Evolutionary conservation across 768 basidiomycete genomes (phyloP).

Genomic region (Tulasnella sp.): DNA sequence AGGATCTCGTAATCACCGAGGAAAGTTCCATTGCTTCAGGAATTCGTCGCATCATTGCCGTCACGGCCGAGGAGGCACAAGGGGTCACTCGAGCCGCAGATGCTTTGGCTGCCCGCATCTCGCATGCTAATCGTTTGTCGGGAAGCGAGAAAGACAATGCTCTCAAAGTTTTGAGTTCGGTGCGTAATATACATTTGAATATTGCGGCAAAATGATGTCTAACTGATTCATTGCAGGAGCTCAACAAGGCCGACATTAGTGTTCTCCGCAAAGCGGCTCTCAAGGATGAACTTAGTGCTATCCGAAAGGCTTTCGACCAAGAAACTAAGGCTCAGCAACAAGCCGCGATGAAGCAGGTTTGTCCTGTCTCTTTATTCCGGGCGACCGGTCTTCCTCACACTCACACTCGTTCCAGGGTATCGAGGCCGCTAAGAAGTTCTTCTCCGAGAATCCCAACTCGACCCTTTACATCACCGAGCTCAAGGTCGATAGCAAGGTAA

Average conservation of each 20-base stretch:
- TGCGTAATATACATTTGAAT: slow-evolving; percentile 47
- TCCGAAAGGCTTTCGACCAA: slow-evolving; percentile 85
- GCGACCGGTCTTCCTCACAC: background rate
- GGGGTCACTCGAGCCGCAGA: slow-evolving; percentile 73
- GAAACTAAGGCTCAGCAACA: slow-evolving; percentile 80
- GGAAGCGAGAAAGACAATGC: slow-evolving; percentile 87
- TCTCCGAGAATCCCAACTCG: slow-evolving; percentile 73
- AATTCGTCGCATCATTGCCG: slow-evolving; percentile 89
- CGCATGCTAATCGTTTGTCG: slow-evolving; percentile 58
- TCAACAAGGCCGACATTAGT: slow-evolving; percentile 88
- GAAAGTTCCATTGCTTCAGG: slow-evolving; percentile 99
- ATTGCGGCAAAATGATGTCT: slow-evolving; percentile 5
- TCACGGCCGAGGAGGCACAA: slow-evolving; percentile 92
- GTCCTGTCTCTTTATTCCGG: background rate
- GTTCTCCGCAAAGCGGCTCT: slow-evolving; percentile 79
- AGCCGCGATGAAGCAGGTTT: slow-evolving; percentile 73
- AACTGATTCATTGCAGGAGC: slow-evolving; percentile 60
- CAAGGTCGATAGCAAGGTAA: slow-evolving; percentile 81
- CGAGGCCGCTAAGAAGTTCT: slow-evolving; percentile 70
- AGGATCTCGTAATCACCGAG: slow-evolving; percentile 91
- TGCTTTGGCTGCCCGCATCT: slow-evolving; percentile 63
- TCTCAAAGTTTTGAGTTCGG: slow-evolving; percentile 78
- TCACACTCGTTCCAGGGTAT: slow-evolving; percentile 56
- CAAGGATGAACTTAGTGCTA: slow-evolving; percentile 67
- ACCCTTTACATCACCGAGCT: slow-evolving; percentile 71